Evolutionary conservation across 805 yeast genomes (phyloP).

Genomic region (Schwanniomyces yamadae): DNA sequence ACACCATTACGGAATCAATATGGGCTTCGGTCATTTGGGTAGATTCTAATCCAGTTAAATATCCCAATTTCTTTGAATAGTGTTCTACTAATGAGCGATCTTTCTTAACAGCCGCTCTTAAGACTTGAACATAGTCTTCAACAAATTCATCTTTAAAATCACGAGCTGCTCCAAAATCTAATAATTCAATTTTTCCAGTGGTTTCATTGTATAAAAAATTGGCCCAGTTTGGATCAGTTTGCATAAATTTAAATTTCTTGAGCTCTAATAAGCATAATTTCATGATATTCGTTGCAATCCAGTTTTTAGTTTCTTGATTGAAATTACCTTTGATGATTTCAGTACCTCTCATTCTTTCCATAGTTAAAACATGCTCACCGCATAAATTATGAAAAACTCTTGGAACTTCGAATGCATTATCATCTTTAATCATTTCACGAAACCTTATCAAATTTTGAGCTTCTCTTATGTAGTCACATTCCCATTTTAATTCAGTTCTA

Average conservation of each 20-base stretch:
- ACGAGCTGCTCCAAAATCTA: constrained; percentile 96
- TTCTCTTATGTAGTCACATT: constrained; percentile 92
- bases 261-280: constrained; percentile 82
- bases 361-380: constrained; percentile 81
- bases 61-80: constrained; percentile 75
- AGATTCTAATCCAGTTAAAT: constrained; percentile 87
- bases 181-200: constrained; percentile 74
- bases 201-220: constrained; percentile 79
- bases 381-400: constrained; percentile 73
- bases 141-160: constrained; percentile 70
- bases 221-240: constrained; percentile 99
- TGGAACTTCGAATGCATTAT: constrained; percentile 75
- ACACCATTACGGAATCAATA: constrained; percentile 80
- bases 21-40: constrained; percentile 89
- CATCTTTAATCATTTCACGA: constrained; percentile 53
- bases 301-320: constrained; percentile 70
- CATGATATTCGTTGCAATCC: constrained; percentile 86
- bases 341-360: constrained; percentile 82
- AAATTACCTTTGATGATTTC: constrained; percentile 79
- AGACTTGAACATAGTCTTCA: constrained; percentile 61
- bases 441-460: constrained; percentile 74
- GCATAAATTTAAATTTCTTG: constrained; percentile 86
- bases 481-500: constrained; percentile 92
- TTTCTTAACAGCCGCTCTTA: constrained; percentile 69
- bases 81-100: constrained; percentile 65